phyloP scores from a whole-genome alignment of 164 flowering plant genomes.

The Magnolia officinalis region DNA sequence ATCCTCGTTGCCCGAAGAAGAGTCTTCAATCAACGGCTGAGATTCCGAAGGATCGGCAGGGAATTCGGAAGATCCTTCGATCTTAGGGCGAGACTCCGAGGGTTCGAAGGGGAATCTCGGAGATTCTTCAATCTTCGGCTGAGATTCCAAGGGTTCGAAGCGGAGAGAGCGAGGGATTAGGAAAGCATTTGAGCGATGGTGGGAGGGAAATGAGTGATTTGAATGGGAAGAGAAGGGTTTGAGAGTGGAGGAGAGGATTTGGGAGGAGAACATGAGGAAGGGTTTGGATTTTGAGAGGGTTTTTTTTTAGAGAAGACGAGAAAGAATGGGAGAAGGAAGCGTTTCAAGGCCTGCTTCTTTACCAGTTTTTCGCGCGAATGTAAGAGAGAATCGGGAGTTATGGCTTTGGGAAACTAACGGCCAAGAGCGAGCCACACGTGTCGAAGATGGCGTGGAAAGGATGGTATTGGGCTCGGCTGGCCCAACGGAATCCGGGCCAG shows the following conservation, averaged over 20 bases:
- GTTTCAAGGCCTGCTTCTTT: not conserved
- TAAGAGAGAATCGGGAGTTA: not conserved
- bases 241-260: not conserved
- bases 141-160: constrained; percentile 5
- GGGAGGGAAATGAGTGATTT: not conserved
- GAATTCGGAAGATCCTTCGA: constrained; percentile 9
- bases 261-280: constrained; percentile 13
- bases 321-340: not conserved
- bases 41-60: constrained; percentile 7
- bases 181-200: constrained; percentile 3
- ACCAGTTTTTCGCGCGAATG: not conserved
- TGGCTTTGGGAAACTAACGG: not conserved
- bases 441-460: not conserved
- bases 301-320: not conserved
- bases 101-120: constrained; percentile 7
- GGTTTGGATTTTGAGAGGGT: not conserved
- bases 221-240: constrained; percentile 4
- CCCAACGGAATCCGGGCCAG: no score
- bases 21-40: constrained; percentile 1
- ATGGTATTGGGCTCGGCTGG: no score
- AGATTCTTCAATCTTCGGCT: constrained; percentile 1
- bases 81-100: not conserved
- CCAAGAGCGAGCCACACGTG: not conserved
- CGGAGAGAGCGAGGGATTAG: constrained; percentile 11
- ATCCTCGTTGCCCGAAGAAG: not conserved